Base-by-base conservation (phyloP, 805 yeast genomes). In the Komagataella phaffii region DNA sequence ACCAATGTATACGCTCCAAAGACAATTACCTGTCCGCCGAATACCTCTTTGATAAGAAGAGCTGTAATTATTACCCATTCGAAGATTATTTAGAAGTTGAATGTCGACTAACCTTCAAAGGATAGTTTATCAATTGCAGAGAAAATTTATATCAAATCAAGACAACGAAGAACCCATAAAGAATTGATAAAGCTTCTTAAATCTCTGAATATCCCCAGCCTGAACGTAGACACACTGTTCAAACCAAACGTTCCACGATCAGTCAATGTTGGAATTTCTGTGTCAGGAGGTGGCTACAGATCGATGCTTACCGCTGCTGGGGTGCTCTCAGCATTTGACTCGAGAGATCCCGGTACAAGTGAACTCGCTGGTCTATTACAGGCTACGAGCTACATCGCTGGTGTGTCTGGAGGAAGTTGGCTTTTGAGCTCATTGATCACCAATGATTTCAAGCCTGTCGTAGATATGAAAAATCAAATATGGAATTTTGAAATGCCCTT, bases 381-480 rank as follows among this genome's bases (percentile, higher is more conserved):
- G 57, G 65, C 77, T 6, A 53, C 80, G 0, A 66, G 75, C 14
- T 83, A 83, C 59, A 67, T 83, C 8, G 74, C 79, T 0, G 88
- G 88, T 0, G 73, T 81, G 1, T 81, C 88, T 2, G 89, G 89
- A 1, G 90, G 89, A 0, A 75, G 83, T 48, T 83, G 90, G 89
- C 63, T 81, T 7, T 76, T 83, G 1, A 75, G 83, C 47, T 74
- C 77, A 18, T 55, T 75, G 30, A 61, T 69, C 6, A 51, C 70
- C 12, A 63, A 73, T 55, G 70, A 71, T 55, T 74, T 71, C 58
- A 55, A 64, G 17, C 57, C 70, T 1, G 56, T 70, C n/a, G 52
- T 53, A 4, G 53, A 64, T 50, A 40, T 68, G 47, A 56, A 55
- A 40, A 55, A 59, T 17, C 55, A 57, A 21, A 53, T 64, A 5